Evolutionary conservation across 2,329 filamentous ascomycete species (phyloP).

Genomic region (Aspergillus brunneoviolaceus): DNA sequence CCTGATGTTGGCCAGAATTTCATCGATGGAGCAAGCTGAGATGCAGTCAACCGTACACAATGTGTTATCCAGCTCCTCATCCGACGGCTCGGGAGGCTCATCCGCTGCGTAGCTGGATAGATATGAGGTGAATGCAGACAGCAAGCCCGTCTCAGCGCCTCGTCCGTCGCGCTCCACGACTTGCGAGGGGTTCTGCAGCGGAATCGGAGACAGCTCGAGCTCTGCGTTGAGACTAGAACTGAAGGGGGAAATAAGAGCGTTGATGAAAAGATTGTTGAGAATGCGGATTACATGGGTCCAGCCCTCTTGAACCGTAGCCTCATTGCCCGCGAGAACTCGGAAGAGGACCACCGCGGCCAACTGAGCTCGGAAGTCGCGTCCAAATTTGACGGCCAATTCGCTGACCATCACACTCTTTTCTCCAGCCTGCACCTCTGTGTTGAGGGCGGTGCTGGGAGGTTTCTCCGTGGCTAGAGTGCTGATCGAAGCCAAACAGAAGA

Average conservation of each 20-base stretch:
- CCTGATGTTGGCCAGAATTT: conserved; percentile 80
- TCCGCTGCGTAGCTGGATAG: conserved; percentile 98
- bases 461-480: conserved; percentile 77
- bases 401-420: conserved; percentile 98
- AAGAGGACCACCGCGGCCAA: conserved; percentile 94
- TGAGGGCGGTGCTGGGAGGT: conserved; percentile 79
- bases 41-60: conserved; percentile 93
- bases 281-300: conserved; percentile 73
- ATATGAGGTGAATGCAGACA: conserved; percentile 93
- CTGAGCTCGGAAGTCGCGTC: conserved; percentile 88
- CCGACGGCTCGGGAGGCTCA: conserved; percentile 93
- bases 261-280: conserved; percentile 93
- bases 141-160: conserved; percentile 75
- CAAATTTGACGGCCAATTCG: conserved; percentile 93
- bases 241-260: conserved; percentile 84
- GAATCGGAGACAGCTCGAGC: conserved; percentile 75
- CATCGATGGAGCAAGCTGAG: conserved; percentile 79
- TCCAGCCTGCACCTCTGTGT: conserved; percentile 91
- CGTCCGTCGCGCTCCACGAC: conserved; percentile 85
- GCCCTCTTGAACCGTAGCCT: conserved; percentile 67
- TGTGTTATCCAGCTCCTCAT: conserved; percentile 95
- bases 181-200: conserved; percentile 85
- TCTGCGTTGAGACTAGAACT: conserved; percentile 64
- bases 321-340: conserved; percentile 82
- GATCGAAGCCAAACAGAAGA: conserved; percentile 86